Conservation (phyloP, 2,329 filamentous ascomycete genomes). For the Epichloe festucae region DNA sequence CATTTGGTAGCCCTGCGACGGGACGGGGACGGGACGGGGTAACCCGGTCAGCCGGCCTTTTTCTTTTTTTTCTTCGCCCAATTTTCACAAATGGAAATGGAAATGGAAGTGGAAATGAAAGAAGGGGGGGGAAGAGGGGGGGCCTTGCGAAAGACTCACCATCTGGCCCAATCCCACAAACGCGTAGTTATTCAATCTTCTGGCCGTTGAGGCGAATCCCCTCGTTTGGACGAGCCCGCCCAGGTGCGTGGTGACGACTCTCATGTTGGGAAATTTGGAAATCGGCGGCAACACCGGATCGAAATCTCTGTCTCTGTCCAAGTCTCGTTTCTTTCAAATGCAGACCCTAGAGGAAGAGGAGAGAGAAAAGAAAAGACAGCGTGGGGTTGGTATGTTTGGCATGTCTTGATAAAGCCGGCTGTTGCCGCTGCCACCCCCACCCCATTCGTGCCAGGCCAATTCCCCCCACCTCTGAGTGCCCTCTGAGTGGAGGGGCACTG, state of each 20-base stretch:
- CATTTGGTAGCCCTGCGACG: conserved; percentile 45
- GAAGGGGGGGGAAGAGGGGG: too few relatives aligned
- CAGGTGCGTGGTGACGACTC: conserved; percentile 12
- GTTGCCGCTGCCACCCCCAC: conserved; percentile 17
- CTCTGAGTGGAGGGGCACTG: too few relatives aligned
- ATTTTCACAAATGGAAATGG: background rate
- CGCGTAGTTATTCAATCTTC: conserved; percentile 39
- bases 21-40: background rate
- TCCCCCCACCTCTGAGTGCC: background rate
- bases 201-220: conserved; percentile 36
- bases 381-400: background rate
- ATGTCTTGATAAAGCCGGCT: conserved; percentile 16
- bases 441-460: background rate
- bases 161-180: conserved; percentile 50
- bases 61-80: background rate
- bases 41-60: background rate
- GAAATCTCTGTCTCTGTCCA: background rate
- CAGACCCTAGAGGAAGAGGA: background rate
- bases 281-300: background rate
- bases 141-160: conserved; percentile 26
- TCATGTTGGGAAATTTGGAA: conserved; percentile 7
- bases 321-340: too few relatives aligned
- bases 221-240: conserved; percentile 26
- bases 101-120: background rate
- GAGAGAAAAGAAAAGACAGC: background rate